Conservation (phyloP, 805 yeast genomes). For the Wickerhamiella dianesei region DNA sequence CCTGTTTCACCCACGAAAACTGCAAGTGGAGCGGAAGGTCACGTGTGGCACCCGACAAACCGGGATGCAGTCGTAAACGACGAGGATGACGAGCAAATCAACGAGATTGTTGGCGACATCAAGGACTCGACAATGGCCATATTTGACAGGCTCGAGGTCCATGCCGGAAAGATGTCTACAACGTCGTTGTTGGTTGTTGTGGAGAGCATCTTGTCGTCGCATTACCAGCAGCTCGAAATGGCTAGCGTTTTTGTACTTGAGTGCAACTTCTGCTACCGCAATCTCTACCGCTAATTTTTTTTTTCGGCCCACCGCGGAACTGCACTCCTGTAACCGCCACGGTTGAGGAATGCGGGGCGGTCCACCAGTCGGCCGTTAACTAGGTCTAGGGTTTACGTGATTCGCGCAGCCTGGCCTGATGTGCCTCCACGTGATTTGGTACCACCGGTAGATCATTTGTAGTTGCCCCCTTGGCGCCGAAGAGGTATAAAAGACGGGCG, state of each 20-base stretch:
- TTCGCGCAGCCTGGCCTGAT: neutral
- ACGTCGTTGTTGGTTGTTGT: neutral
- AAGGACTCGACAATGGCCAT: neutral
- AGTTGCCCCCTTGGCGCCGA: neutral
- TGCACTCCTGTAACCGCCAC: neutral
- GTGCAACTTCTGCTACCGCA: neutral
- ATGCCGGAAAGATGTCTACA: neutral
- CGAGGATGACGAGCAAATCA: too few species aligned
- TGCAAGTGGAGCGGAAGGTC: too few species aligned
- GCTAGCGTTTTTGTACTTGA: neutral
- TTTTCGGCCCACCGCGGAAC: too few species aligned
- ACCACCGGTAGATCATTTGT: neutral
- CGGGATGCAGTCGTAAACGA: too few species aligned
- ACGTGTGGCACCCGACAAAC: too few species aligned
- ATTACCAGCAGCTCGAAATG: neutral
- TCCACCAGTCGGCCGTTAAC: neutral
- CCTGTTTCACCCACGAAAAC: too few species aligned
- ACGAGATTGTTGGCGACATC: too few species aligned
- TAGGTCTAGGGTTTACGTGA: neutral
- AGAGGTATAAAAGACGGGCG: neutral
- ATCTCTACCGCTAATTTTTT: too few species aligned
- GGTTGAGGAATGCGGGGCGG: neutral
- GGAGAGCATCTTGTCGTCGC: neutral
- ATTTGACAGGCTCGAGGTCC: neutral
- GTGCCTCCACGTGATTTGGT: neutral